Evolutionary conservation across 1,139 yeast genomes (phyloP).

Genomic region (Zygoascus sp.): DNA sequence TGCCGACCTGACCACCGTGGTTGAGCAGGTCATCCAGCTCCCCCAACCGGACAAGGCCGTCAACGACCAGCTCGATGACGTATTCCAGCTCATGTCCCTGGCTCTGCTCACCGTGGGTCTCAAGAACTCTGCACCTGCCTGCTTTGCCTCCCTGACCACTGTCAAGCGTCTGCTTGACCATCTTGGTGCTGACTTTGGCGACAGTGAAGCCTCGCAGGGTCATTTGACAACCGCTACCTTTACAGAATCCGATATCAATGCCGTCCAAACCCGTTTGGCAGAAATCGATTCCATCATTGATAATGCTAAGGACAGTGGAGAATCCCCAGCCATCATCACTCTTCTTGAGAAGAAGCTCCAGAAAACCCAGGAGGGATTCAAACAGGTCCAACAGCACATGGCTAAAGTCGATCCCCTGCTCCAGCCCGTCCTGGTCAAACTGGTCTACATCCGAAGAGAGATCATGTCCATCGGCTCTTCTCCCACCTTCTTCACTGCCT

Average conservation of each 20-base stretch:
- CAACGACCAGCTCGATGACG: conserved; percentile 78
- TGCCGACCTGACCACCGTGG: conserved; percentile 35
- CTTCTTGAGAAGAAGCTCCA: conserved; percentile 30
- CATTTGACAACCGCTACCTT: conserved; percentile 62
- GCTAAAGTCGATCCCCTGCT: conserved; percentile 34
- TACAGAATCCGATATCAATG: conserved; percentile 75
- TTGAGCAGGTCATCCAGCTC: conserved; percentile 30
- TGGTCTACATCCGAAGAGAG: conserved; percentile 50
- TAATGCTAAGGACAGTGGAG: conserved; percentile 32
- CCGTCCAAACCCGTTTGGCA: conserved; percentile 63
- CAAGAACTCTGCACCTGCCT: conserved; percentile 86
- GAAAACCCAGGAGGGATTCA: conserved; percentile 27
- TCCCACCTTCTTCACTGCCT: conserved; percentile 20
- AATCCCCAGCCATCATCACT: conserved; percentile 30
- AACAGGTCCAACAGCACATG: conserved; percentile 29
- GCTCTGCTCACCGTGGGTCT: conserved; percentile 89
- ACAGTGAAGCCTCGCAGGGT: not conserved
- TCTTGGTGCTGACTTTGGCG: conserved; percentile 38
- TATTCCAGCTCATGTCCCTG: conserved; percentile 77
- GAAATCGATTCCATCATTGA: conserved; percentile 64
- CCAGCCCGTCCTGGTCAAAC: conserved; percentile 32
- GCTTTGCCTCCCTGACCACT: conserved; percentile 81
- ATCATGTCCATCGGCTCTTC: conserved; percentile 47
- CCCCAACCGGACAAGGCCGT: conserved; percentile 37
- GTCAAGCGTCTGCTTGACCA: conserved; percentile 80